These are phyloP conservation scores for Arachis stenosperma DNA, from an alignment of 306 rosid species.

Conservation along the genomic window DNA sequence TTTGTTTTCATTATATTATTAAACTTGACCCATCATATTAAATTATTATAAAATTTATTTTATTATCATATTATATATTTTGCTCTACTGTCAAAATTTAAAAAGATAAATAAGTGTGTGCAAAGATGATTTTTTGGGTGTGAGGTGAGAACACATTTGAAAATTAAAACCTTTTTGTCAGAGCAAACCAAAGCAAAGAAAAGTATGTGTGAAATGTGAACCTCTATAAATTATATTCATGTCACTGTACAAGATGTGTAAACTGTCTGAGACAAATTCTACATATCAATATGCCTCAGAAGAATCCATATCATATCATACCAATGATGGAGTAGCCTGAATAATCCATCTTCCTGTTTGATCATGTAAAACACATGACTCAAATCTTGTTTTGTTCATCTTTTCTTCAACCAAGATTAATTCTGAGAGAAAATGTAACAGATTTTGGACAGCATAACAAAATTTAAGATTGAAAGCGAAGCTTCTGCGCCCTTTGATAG, in stretches of 20 bases:
- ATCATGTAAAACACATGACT: conserved; percentile 18
- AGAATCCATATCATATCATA: conserved; percentile 27
- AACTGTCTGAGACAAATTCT: conserved; percentile 26
- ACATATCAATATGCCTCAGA: conserved; percentile 30
- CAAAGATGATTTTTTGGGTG: background rate
- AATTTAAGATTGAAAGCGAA: conserved; percentile 29
- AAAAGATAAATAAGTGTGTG: too few species aligned
- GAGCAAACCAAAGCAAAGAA: background rate
- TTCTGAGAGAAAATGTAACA: background rate
- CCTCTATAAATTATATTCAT: conserved; percentile 27
- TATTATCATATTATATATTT: too few species aligned
- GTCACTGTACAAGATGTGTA: conserved; percentile 52
- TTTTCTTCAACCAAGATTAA: background rate
- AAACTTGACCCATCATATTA: too few species aligned
- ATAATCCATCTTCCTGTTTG: conserved; percentile 34
- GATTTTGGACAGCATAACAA: conserved; percentile 9
- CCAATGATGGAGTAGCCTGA: conserved; percentile 21
- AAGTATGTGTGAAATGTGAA: conserved; percentile 13
- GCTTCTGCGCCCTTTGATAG: conserved; percentile 54
- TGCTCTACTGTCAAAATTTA: too few species aligned
- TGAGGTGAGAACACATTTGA: background rate
- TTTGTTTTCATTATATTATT: too few species aligned
- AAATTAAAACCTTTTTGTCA: background rate
- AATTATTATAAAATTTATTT: too few species aligned
- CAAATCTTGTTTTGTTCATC: conserved; percentile 8